Percentiles rank a stretch among this genome's conserved stretches.
Conservation (phyloP, 1,284 basidiomycete genomes). For the Caloboletus firmus region DNA sequence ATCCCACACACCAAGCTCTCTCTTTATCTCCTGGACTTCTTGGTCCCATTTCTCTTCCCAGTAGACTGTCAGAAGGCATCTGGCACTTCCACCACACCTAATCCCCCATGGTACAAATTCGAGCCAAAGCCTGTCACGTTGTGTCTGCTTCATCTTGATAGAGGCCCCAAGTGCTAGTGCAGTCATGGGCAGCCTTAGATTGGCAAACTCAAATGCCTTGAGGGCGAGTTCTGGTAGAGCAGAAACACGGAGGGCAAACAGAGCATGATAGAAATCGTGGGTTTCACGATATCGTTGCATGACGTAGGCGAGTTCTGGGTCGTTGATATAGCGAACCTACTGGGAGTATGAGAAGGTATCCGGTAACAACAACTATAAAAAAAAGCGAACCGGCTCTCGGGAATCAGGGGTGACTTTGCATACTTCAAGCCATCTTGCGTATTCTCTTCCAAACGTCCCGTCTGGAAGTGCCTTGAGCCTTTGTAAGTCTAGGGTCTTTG, state of each 20-base stretch:
- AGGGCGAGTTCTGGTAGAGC: slow-evolving; percentile 93
- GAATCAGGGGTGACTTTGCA: slow-evolving; percentile 96
- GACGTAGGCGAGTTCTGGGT: slow-evolving; percentile 92
- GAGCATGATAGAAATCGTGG: slow-evolving; percentile 94
- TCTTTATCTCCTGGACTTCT: slow-evolving; percentile 76
- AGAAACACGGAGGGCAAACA: slow-evolving; percentile 85
- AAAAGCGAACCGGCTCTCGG: slow-evolving; percentile 71
- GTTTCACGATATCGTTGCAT: slow-evolving; percentile 98
- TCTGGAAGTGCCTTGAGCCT: slow-evolving; percentile 66
- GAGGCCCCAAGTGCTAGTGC: slow-evolving; percentile 57
- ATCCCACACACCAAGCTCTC: slow-evolving; percentile 82
- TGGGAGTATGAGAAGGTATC: slow-evolving; percentile 6
- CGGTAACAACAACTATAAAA: not conserved
- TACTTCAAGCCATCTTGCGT: slow-evolving; percentile 87
- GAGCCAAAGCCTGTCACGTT: slow-evolving; percentile 58
- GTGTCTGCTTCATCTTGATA: slow-evolving; percentile 52
- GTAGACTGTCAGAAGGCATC: slow-evolving; percentile 85
- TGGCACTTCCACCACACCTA: slow-evolving; percentile 71
- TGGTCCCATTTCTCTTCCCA: slow-evolving; percentile 97
- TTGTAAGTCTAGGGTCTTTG: slow-evolving; percentile 74
- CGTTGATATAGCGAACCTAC: slow-evolving; percentile 91
- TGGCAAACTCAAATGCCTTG: slow-evolving; percentile 94
- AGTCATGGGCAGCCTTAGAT: slow-evolving; percentile 89
- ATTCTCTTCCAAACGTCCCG: slow-evolving; percentile 85
- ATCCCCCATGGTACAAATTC: slow-evolving; percentile 94